These are phyloP conservation scores for Penicillium verrucosum DNA, from an alignment of 2,329 filamentous ascomycete species.

Conservation along the genomic window DNA sequence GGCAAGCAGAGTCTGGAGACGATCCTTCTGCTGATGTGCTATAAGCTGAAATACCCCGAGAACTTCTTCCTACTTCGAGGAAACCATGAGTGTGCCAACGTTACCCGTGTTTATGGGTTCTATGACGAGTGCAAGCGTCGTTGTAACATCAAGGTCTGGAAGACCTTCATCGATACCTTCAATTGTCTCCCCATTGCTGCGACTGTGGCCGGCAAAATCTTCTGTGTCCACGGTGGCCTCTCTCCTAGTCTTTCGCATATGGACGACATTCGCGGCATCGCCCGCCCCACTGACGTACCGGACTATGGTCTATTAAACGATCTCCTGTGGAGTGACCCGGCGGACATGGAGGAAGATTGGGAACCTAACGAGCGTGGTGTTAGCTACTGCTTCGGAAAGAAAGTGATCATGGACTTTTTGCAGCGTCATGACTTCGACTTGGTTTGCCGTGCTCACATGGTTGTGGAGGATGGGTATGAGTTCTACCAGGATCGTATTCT, in stretches of 20 bases:
- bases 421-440: conserved; percentile 94
- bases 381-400: conserved; percentile 97
- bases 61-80: conserved; percentile 95
- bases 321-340: conserved; percentile 93
- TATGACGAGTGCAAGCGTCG: conserved; percentile 97
- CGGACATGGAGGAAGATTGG: conserved; percentile 98
- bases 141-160: conserved; percentile 97
- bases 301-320: conserved; percentile 96
- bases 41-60: conserved; percentile 95
- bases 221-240: conserved; percentile 92
- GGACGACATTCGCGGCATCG: conserved; percentile 97
- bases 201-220: conserved; percentile 97
- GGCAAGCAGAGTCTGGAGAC: conserved; percentile 96
- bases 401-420: conserved; percentile 94
- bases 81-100: conserved; percentile 95
- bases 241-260: conserved; percentile 91
- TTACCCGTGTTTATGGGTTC: conserved; percentile 93
- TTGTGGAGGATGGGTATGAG: conserved; percentile 97
- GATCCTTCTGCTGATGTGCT: conserved; percentile 86
- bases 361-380: conserved; percentile 95
- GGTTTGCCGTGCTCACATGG: conserved; percentile 97
- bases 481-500: conserved; percentile 95
- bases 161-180: conserved; percentile 95
- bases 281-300: conserved; percentile 91
- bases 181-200: conserved; percentile 92